These are phyloP conservation scores for Croton laevigatus DNA, from an alignment of 441 rosid species.

Conservation along the genomic window DNA sequence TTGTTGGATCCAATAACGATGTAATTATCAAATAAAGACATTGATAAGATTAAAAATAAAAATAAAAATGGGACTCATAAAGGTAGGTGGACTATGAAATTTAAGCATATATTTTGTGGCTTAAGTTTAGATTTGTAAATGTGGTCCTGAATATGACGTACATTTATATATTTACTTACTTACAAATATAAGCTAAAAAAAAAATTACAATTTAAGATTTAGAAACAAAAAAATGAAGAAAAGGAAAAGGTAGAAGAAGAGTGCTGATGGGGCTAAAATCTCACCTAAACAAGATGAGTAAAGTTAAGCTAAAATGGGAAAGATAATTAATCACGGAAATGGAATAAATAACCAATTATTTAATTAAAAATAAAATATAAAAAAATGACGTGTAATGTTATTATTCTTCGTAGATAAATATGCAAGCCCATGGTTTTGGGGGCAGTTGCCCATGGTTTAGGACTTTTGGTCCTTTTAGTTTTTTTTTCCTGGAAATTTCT, in stretches of 20 bases:
- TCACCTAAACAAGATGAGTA: not conserved
- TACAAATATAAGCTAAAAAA: not conserved
- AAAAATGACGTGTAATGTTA: not conserved
- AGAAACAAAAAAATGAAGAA: not conserved
- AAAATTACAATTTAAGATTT: too few relatives aligned
- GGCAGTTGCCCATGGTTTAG: conserved; percentile 12
- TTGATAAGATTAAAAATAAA: not conserved
- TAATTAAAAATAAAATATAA: not conserved
- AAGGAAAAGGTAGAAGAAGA: not conserved
- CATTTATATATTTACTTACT: too few relatives aligned
- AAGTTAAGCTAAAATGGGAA: not conserved
- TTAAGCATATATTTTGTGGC: not conserved
- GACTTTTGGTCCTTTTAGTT: not conserved
- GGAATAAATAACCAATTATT: not conserved
- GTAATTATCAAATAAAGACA: not conserved
- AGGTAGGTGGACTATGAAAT: not conserved
- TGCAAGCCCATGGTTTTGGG: not conserved
- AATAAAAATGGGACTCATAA: not conserved
- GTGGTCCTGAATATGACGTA: not conserved
- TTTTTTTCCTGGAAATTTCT: too few relatives aligned
- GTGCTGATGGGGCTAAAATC: not conserved
- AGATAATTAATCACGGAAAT: not conserved
- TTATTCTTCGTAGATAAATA: not conserved
- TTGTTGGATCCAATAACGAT: not conserved
- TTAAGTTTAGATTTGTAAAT: not conserved